Percentiles rank a stretch among this genome's conserved stretches.
phyloP scores from a whole-genome alignment of 306 rosid genomes.

The Cicer arietinum region DNA sequence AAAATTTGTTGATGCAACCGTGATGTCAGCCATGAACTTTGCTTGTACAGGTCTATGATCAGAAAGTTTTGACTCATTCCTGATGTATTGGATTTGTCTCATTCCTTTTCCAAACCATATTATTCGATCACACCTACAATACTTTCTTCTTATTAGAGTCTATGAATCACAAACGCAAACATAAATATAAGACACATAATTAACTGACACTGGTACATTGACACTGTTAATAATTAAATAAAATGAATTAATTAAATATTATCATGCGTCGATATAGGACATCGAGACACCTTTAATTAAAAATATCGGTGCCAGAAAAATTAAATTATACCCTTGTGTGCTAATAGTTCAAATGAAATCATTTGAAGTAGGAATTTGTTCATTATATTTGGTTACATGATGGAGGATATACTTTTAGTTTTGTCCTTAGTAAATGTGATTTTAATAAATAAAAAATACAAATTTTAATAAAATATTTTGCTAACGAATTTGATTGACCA shows the following conservation, averaged over 20 bases:
- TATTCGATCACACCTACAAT: slow-evolving; percentile 62
- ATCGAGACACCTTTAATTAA: too few relatives aligned
- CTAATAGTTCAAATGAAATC: slow-evolving; percentile 33
- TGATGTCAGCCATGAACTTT: slow-evolving; percentile 50
- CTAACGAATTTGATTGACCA: too few relatives aligned
- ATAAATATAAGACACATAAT: too few relatives aligned
- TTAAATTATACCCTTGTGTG: background rate
- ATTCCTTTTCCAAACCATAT: slow-evolving; percentile 65
- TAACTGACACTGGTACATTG: too few relatives aligned
- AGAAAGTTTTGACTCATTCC: slow-evolving; percentile 56
- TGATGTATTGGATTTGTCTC: slow-evolving; percentile 51
- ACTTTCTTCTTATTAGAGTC: slow-evolving; percentile 23
- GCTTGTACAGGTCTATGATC: slow-evolving; percentile 65
- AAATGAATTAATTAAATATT: too few relatives aligned
- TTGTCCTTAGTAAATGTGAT: background rate
- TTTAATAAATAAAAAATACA: background rate
- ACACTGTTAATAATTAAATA: too few relatives aligned
- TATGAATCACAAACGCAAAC: background rate
- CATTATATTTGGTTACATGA: background rate
- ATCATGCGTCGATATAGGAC: too few relatives aligned
- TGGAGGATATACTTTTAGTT: background rate
- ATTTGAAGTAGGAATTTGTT: slow-evolving; percentile 20
- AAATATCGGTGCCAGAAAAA: too few relatives aligned
- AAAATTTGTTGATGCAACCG: slow-evolving; percentile 31
- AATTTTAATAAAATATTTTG: too few relatives aligned